Conservation (phyloP, 345 rosid species). For the Pugionium dolabratum region DNA sequence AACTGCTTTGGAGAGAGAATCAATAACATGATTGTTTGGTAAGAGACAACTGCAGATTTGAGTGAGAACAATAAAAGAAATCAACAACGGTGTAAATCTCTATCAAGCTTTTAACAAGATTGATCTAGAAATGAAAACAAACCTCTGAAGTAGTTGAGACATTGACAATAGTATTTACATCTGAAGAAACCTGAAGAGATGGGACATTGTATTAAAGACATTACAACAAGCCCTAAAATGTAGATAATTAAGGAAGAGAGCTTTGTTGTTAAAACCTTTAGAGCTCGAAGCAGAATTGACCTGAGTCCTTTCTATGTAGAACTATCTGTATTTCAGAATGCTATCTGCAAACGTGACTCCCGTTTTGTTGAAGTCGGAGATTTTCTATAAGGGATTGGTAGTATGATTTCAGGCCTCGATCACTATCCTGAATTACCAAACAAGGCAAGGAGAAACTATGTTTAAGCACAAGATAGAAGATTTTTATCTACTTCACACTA, state of each 20-base stretch:
- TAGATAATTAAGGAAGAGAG: background rate
- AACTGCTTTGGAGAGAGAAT: slow-evolving; percentile 1
- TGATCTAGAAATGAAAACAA: slow-evolving; percentile 7
- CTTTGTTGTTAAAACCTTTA: slow-evolving; percentile 3
- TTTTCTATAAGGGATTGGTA: slow-evolving; percentile 74
- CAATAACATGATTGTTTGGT: slow-evolving; percentile 16
- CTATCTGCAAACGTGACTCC: slow-evolving; percentile 83
- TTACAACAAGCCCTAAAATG: background rate
- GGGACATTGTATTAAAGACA: background rate
- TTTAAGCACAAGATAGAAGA: background rate
- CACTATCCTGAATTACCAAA: slow-evolving; percentile 59
- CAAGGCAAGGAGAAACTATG: slow-evolving; percentile 9
- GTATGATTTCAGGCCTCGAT: slow-evolving; percentile 66
- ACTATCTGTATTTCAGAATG: slow-evolving; percentile 34
- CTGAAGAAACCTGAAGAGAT: slow-evolving; percentile 28
- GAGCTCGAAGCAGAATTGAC: slow-evolving; percentile 21
- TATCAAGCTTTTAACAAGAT: slow-evolving; percentile 3
- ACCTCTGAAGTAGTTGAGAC: slow-evolving; percentile 31
- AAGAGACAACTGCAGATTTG: slow-evolving; percentile 31
- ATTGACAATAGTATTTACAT: slow-evolving; percentile 33
- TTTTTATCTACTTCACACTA: background rate
- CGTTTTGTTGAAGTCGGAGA: slow-evolving; percentile 72
- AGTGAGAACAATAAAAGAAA: background rate
- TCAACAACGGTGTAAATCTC: slow-evolving; percentile 11
- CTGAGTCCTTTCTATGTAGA: slow-evolving; percentile 13